Evolutionary conservation across 2,329 filamentous ascomycete genomes (phyloP).

Genomic region (Stachybotrys chartarum): DNA sequence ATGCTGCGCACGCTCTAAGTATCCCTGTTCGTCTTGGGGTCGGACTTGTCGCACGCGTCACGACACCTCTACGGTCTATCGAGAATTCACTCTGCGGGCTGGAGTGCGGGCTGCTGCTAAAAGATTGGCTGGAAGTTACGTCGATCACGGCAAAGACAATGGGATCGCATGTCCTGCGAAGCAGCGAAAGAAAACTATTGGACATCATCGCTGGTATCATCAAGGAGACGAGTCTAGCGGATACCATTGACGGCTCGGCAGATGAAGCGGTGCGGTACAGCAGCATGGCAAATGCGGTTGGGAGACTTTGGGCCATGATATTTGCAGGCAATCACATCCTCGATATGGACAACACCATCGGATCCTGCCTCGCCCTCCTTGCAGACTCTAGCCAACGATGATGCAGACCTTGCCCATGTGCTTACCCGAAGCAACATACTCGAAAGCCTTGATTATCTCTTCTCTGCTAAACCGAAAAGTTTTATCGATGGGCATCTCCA

Average conservation of each 20-base stretch:
- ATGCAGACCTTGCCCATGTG: conserved; percentile 6
- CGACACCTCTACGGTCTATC: background rate
- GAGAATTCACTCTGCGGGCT: background rate
- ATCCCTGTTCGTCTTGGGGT: background rate
- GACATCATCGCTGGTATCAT: background rate
- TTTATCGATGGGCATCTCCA: conserved; percentile 2
- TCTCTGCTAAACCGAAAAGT: conserved; percentile 4
- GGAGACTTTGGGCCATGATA: background rate
- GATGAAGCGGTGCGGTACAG: background rate
- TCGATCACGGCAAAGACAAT: background rate
- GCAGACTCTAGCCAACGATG: conserved; percentile 1
- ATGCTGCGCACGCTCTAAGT: background rate
- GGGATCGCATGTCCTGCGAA: background rate
- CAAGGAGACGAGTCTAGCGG: background rate
- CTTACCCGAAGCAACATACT: conserved; percentile 4
- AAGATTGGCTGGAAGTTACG: background rate
- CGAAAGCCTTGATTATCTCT: conserved; percentile 1
- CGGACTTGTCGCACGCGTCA: background rate
- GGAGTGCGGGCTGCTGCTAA: background rate
- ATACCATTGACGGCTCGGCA: background rate
- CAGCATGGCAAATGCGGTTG: background rate
- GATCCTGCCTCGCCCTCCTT: background rate
- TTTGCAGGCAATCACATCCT: background rate
- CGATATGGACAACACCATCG: background rate
- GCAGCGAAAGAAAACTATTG: background rate